A percentile compares a stretch with the other conserved stretches of the same genome.
phyloP scores from a whole-genome alignment of 2,329 filamentous ascomycete species.

The Venturia effusa region DNA sequence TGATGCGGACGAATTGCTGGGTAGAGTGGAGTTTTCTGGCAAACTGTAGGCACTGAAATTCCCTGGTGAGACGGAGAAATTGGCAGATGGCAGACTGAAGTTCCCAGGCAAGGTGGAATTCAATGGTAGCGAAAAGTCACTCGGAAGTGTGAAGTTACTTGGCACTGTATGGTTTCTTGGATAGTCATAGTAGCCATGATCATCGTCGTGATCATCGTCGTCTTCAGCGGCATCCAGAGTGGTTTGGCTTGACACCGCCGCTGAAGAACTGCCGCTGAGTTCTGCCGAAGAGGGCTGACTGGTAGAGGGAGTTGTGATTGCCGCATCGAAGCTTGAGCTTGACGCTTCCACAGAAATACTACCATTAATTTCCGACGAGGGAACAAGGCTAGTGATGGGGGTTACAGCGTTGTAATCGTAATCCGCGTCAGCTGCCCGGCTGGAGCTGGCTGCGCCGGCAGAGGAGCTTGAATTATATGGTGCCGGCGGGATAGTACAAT shows the following conservation, averaged over 20 bases:
- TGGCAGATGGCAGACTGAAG: not conserved
- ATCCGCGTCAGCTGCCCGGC: not conserved
- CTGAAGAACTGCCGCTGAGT: not conserved
- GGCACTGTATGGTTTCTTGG: not conserved
- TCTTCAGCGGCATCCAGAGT: not conserved
- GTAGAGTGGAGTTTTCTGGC: not conserved
- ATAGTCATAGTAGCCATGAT: not conserved
- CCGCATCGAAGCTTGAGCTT: not conserved
- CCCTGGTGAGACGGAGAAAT: not conserved
- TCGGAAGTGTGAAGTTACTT: not conserved
- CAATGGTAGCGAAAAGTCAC: not conserved
- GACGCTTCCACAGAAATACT: not conserved
- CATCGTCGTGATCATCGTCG: not conserved
- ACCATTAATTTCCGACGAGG: not conserved
- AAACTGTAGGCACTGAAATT: not conserved
- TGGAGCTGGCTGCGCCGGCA: not conserved
- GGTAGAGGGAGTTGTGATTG: not conserved
- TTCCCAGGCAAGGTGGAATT: not conserved
- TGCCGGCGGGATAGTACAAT: not conserved
- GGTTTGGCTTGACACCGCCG: not conserved
- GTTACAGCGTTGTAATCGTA: not conserved
- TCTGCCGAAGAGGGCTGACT: not conserved
- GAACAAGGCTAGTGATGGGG: not conserved
- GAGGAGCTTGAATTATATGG: not conserved
- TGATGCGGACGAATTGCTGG: not conserved